Evolutionary conservation across 2,329 filamentous ascomycete species (phyloP), one percentile per base, ranked within the genome.

Genomic region (Didymella pomorum): DNA sequence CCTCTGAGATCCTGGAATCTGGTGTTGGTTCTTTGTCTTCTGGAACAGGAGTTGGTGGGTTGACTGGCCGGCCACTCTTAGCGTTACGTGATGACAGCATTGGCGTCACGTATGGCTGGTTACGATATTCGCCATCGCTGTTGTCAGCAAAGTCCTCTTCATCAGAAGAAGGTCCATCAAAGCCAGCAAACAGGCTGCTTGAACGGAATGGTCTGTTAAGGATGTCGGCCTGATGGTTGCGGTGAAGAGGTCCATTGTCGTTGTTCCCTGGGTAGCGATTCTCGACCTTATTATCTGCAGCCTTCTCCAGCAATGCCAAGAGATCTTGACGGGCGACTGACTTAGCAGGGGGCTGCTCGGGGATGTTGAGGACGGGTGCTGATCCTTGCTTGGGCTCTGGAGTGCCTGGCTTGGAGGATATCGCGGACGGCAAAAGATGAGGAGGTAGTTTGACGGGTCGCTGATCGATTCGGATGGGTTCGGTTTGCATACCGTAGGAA

Each of bases 131-230:
- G 1, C 84, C 83, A 65, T 91, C 89, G 67, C 73, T 78, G 2
- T 73, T 81, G 54, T 91, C 88, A 43, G 88, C 88, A 8, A 88
- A 89, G 31, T 83, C 81, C 56, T 83, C 82, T 55, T 79, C 76
- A 35, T 77, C 76, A 48, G 75, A 76, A 69, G 87, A 92, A 43
- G 82, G 83, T 12, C 86, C 86, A 45, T 94, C 91, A 65, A 96
- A 95, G 0, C 91, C 91, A 29, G 91, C 90, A 76, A 95, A 95
- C n/a, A 96, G 80, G 71, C 91, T 95, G 76, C 90, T 94, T 47
- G 91, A 88, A 54, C 91, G 84, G 70, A 90, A 88, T 1, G 91
- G 90, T 16, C 89, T 85, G 60, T 88, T 85, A 21, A 69, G 59
- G 71, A 90, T 82, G 2, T 87, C 84, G 2, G 83, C 82, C 52